These are phyloP conservation scores for Monascus ruber DNA, from an alignment of 2,329 filamentous ascomycete species.

Conservation along the genomic window DNA sequence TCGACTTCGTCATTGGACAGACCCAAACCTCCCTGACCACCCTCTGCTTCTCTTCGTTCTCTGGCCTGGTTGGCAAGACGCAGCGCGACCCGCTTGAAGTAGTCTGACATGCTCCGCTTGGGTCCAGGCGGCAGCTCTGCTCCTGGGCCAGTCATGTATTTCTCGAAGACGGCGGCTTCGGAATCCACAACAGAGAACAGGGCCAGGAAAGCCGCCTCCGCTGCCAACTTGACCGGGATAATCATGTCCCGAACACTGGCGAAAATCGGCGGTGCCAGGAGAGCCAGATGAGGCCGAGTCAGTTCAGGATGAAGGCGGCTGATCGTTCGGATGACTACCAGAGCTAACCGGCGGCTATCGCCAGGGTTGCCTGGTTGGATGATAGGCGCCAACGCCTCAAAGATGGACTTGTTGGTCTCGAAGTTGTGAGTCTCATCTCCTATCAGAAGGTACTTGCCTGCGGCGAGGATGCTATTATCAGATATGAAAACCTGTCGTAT, in stretches of 20 bases:
- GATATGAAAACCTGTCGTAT: slow-evolving; percentile 59
- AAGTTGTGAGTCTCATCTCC: slow-evolving; percentile 49
- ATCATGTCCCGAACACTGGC: slow-evolving; percentile 79
- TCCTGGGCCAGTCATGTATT: slow-evolving; percentile 64
- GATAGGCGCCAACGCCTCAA: slow-evolving; percentile 62
- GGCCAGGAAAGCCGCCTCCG: slow-evolving; percentile 85
- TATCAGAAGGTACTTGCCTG: slow-evolving; percentile 77
- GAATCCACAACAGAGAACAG: slow-evolving; percentile 84
- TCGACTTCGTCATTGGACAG: slow-evolving; percentile 84
- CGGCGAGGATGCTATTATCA: slow-evolving; percentile 78
- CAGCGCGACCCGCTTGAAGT: slow-evolving; percentile 87
- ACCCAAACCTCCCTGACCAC: slow-evolving; percentile 73
- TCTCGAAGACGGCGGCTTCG: slow-evolving; percentile 77
- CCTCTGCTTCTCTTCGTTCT: slow-evolving; percentile 84
- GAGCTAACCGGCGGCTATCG: slow-evolving; percentile 72
- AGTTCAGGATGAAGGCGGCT: slow-evolving; percentile 68
- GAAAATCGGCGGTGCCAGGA: slow-evolving; percentile 77
- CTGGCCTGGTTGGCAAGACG: slow-evolving; percentile 75
- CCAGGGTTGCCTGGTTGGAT: slow-evolving; percentile 67
- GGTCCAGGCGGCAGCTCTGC: slow-evolving; percentile 56
- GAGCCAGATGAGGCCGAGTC: slow-evolving; percentile 65
- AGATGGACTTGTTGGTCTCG: slow-evolving; percentile 66
- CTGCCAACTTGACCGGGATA: slow-evolving; percentile 89
- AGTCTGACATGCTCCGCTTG: slow-evolving; percentile 88
- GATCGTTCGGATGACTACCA: slow-evolving; percentile 81